Base-by-base conservation (phyloP, 2,329 filamentous ascomycete genomes). In the Claviceps humidiphila region DNA sequence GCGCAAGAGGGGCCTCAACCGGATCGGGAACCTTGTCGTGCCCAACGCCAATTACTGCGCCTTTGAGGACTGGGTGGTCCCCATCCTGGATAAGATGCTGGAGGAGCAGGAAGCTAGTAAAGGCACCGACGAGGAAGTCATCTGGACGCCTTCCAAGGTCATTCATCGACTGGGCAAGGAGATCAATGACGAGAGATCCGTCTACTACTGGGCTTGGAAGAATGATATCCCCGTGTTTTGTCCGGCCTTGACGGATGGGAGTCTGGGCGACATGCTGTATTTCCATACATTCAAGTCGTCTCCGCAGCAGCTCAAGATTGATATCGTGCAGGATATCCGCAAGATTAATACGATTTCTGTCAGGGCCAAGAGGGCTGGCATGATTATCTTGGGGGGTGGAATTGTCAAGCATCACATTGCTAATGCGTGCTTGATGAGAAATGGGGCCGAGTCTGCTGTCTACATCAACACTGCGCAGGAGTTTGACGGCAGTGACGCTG, bases 331-430 rank as follows among this genome's bases (percentile, higher is more conserved):
- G 63, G 93, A 98, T 63, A 93, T 98, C 55, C 82, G 93, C 20
- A 82, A 79, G 56, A 89, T 98, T 68, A 98, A 98, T 71, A 94
- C 87, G 14, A 82, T 97, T 56, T 83, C 91, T 0, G 87, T 97
- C 37, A 76, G 87, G 14, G 93, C 93, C 2, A 89, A 89, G 70
- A 76, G 88, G 51, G 86, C 88, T 0, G 93, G 93, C 49, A 97
- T 97, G 85, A 90, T 98, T 59, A 88, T 98, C 52, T 74, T 98
- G 0, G 93, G 93, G 0, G 93, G 93, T 6, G 93, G 93, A 1
- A 73, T 98, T n/a, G 79, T 98, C 61, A 98, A 98, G 73, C 93
- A 98, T 63, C 93, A 98, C 67, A 97, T 98, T 64, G 90, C 93
- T 50, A 98, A 98, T 66, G 93, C 93, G 2, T 95, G 89, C 61